A percentile compares a stretch with the other conserved stretches of the same genome.
These are phyloP conservation scores for Nepenthes mirabilis DNA, from an alignment of 148 eudicot genomes.

Conservation along the genomic window DNA sequence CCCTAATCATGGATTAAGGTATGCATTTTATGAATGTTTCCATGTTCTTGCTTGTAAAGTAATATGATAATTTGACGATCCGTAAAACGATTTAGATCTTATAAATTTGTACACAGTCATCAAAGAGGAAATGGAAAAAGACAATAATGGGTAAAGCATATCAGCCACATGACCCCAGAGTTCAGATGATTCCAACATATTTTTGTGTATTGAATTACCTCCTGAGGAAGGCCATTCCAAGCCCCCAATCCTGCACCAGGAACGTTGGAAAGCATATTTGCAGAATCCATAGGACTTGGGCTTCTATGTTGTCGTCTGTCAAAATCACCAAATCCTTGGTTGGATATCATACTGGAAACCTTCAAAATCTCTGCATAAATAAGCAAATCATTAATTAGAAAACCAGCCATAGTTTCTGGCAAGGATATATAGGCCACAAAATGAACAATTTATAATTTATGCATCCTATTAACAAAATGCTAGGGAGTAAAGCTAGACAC, in stretches of 20 bases:
- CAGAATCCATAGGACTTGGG: conserved; percentile 96
- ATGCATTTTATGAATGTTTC: too few relatives aligned
- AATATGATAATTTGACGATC: too few relatives aligned
- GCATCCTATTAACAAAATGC: too few relatives aligned
- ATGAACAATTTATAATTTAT: too few relatives aligned
- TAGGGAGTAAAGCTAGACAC: too few relatives aligned
- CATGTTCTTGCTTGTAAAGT: too few relatives aligned
- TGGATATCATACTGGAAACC: conserved; percentile 78
- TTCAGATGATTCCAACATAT: background rate
- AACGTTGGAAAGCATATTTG: conserved; percentile 63
- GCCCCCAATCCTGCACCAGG: conserved; percentile 59
- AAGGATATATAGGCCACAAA: too few relatives aligned
- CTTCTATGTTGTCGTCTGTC: conserved; percentile 88
- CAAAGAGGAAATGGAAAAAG: too few relatives aligned
- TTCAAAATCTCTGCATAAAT: conserved; percentile 49
- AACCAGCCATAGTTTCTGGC: conserved; percentile 2
- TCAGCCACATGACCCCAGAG: background rate
- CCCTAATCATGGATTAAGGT: too few relatives aligned
- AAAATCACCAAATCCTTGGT: conserved; percentile 78
- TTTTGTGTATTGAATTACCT: conserved; percentile 33
- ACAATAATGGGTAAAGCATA: background rate
- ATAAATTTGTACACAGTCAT: too few relatives aligned
- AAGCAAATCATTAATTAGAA: conserved; percentile 6
- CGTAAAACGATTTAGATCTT: too few relatives aligned
- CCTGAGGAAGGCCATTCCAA: conserved; percentile 82